Evolutionary conservation across 2,329 filamentous ascomycete species (phyloP).

Genomic region (Alternaria sp.): DNA sequence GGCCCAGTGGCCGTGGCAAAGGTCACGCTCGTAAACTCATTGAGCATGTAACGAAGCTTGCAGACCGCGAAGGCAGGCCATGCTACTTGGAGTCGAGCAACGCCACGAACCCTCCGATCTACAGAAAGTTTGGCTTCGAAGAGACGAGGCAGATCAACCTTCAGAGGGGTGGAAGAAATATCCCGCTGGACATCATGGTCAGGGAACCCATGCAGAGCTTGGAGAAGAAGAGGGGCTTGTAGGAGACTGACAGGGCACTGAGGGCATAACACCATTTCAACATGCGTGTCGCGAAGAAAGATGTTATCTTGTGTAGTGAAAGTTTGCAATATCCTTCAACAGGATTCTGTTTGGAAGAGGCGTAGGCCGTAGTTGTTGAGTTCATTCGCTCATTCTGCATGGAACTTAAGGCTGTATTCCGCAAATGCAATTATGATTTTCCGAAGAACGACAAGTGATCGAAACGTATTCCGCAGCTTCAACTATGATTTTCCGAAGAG

Average conservation of each 20-base stretch:
- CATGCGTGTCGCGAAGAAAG: slow-evolving; percentile 18
- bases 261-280: slow-evolving; percentile 30
- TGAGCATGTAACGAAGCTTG: slow-evolving; percentile 68
- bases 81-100: slow-evolving; percentile 84
- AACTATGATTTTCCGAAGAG: neutral
- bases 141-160: slow-evolving; percentile 68
- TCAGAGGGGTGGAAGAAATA: slow-evolving; percentile 62
- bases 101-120: slow-evolving; percentile 71
- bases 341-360: slow-evolving; percentile 9
- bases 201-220: slow-evolving; percentile 63
- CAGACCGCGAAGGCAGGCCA: slow-evolving; percentile 70
- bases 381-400: slow-evolving; percentile 1
- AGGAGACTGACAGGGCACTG: neutral
- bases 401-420: neutral
- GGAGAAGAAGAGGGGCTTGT: slow-evolving; percentile 27
- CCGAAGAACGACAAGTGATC: neutral
- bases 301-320: neutral
- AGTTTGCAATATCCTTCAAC: slow-evolving; percentile 27
- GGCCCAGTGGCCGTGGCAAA: slow-evolving; percentile 70
- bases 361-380: neutral
- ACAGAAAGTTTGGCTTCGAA: slow-evolving; percentile 77
- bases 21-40: slow-evolving; percentile 77
- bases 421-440: neutral
- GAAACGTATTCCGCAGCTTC: neutral
- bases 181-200: slow-evolving; percentile 81